Evolutionary conservation across 176 grass and related monocot species (phyloP).

Genomic region (Ensete glaucum): DNA sequence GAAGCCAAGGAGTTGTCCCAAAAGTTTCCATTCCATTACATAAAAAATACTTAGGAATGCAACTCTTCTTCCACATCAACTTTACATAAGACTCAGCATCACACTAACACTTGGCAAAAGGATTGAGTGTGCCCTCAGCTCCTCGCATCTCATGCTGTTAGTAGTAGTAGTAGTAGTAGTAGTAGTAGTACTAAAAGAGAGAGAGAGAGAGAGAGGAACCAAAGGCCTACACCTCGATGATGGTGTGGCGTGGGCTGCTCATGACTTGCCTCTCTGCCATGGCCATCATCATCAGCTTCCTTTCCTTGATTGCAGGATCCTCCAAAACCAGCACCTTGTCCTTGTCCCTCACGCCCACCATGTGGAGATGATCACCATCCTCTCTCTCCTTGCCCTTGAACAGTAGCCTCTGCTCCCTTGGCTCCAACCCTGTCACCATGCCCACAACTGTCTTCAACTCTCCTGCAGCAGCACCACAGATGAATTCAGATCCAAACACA

Average conservation of each 20-base stretch:
- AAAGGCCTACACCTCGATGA: conserved; percentile 23
- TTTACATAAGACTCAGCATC: not conserved
- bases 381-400: conserved; percentile 93
- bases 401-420: conserved; percentile 71
- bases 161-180: not conserved
- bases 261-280: conserved; percentile 2
- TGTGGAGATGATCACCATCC: conserved; percentile 63
- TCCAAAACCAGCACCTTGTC: conserved; percentile 69
- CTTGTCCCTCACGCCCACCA: conserved; percentile 72
- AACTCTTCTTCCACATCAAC: not conserved
- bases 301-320: conserved; percentile 67
- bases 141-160: not conserved
- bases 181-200: not conserved
- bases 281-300: conserved; percentile 35
- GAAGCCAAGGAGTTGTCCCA: not conserved
- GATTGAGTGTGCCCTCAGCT: not conserved
- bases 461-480: conserved; percentile 23
- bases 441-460: conserved; percentile 64
- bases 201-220: not conserved
- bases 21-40: not conserved
- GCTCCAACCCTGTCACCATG: conserved; percentile 58
- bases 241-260: conserved; percentile 19
- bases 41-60: conserved; percentile 1
- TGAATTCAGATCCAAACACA: no score
- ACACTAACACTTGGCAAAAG: not conserved